phyloP scores from a whole-genome alignment of 2,329 filamentous ascomycete species.

The Curvularia sp. region DNA sequence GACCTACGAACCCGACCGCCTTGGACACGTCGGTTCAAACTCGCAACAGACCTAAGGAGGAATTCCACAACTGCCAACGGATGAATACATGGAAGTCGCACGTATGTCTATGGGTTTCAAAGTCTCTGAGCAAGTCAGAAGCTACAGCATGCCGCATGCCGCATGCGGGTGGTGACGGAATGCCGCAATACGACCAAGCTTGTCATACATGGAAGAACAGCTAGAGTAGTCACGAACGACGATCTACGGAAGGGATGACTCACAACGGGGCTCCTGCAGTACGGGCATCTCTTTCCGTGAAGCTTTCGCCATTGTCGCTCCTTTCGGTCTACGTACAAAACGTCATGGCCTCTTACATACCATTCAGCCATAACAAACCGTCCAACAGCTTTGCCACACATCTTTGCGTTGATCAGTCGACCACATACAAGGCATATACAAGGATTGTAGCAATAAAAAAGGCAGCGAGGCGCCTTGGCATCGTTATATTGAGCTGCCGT shows the following conservation, averaged over 20 bases:
- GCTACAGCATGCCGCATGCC: neutral
- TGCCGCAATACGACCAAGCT: neutral
- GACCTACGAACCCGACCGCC: conserved; percentile 2
- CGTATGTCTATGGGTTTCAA: neutral
- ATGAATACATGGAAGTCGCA: neutral
- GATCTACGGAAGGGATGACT: neutral
- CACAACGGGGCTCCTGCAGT: neutral
- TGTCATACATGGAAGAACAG: neutral
- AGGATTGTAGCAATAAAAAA: neutral
- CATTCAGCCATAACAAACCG: conserved; percentile 12
- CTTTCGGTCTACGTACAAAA: neutral
- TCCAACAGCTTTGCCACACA: conserved; percentile 9
- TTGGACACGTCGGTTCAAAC: neutral
- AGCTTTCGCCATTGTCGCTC: neutral
- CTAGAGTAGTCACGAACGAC: neutral
- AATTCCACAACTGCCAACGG: neutral
- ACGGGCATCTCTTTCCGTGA: neutral
- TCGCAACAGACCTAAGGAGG: neutral
- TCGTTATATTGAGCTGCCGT: neutral
- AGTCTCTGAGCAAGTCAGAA: neutral
- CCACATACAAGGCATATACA: conserved; percentile 2
- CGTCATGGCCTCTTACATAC: neutral
- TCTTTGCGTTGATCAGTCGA: conserved; percentile 9
- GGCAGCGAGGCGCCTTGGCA: neutral
- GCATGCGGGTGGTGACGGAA: neutral